Conservation (phyloP, 2,329 filamentous ascomycete species). For the Volutella citrinella region DNA sequence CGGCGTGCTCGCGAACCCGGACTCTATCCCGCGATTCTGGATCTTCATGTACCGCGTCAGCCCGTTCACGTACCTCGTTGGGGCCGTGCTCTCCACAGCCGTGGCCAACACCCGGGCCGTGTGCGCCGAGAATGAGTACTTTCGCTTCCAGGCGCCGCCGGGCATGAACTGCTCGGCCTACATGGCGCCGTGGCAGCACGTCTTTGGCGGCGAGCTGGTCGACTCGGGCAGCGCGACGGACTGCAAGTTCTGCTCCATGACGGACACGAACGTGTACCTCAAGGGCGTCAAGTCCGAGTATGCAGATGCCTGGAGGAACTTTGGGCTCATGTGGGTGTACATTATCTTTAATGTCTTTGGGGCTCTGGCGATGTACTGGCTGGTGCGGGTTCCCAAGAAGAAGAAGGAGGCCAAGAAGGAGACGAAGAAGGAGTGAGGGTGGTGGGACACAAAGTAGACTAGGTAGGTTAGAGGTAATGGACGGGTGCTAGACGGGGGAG, state of each 20-base stretch:
- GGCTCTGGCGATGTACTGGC: constrained; percentile 55
- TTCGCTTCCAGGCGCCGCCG: constrained; percentile 60
- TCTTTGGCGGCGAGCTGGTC: constrained; percentile 51
- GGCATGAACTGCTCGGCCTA: constrained; percentile 61
- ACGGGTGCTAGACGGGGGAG: too few species aligned
- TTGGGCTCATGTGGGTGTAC: constrained; percentile 60
- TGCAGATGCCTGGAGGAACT: constrained; percentile 64
- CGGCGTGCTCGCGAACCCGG: constrained; percentile 28
- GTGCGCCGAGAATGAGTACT: constrained; percentile 69
- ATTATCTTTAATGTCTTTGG: constrained; percentile 56
- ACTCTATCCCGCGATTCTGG: constrained; percentile 54
- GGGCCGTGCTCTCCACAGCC: constrained; percentile 67
- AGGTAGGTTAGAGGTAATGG: too few species aligned
- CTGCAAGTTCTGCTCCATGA: constrained; percentile 56
- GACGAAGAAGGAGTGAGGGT: not conserved
- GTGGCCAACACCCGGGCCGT: constrained; percentile 63
- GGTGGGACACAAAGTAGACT: too few species aligned
- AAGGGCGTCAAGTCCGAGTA: constrained; percentile 49
- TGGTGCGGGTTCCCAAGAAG: constrained; percentile 46
- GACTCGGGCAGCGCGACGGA: constrained; percentile 43
- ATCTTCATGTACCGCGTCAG: constrained; percentile 62
- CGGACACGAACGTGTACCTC: constrained; percentile 52
- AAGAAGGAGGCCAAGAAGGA: constrained; percentile 22
- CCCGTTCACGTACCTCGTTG: constrained; percentile 79
- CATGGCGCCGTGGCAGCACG: constrained; percentile 46